These are phyloP conservation scores for Wickerhamomyces mucosus DNA, from an alignment of 805 yeast genomes.

Conservation along the genomic window DNA sequence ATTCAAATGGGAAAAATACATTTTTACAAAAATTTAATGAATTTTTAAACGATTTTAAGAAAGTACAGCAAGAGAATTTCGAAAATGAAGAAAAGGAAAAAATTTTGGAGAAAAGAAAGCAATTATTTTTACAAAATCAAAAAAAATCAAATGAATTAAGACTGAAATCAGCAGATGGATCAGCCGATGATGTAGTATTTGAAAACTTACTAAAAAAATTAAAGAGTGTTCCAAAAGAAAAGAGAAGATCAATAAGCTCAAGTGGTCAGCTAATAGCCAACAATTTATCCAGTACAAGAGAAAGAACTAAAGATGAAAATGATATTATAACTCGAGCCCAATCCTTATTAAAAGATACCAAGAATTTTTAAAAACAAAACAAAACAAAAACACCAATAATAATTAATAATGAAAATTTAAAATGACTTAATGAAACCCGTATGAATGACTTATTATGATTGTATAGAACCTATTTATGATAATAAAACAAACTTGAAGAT, in stretches of 20 bases:
- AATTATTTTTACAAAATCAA: conserved; percentile 29
- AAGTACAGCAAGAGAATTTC: conserved; percentile 70
- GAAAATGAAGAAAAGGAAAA: conserved; percentile 76
- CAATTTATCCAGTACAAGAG: conserved; percentile 2
- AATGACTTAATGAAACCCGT: too few species aligned
- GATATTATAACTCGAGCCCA: conserved; percentile 18
- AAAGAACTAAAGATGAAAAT: conserved; percentile 6
- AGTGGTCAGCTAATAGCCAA: conserved; percentile 3
- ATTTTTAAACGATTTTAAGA: conserved; percentile 70
- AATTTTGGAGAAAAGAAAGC: conserved; percentile 67
- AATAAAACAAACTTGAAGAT: too few species aligned
- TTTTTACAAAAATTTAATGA: conserved; percentile 76
- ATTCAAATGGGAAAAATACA: conserved; percentile 51
- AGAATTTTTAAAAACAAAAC: conserved; percentile 9
- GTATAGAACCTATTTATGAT: too few species aligned
- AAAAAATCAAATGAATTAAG: conserved; percentile 12
- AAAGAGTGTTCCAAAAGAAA: conserved; percentile 62
- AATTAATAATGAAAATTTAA: too few species aligned
- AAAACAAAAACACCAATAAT: too few species aligned
- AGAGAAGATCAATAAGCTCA: conserved; percentile 16
- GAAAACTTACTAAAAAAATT: conserved; percentile 78
- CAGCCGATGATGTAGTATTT: conserved; percentile 35
- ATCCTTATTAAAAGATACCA: conserved; percentile 18
- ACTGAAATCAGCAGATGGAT: conserved; percentile 12
- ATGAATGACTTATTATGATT: too few species aligned